Conservation (phyloP, 768 basidiomycete species). For the Pisolithus orientalis region DNA sequence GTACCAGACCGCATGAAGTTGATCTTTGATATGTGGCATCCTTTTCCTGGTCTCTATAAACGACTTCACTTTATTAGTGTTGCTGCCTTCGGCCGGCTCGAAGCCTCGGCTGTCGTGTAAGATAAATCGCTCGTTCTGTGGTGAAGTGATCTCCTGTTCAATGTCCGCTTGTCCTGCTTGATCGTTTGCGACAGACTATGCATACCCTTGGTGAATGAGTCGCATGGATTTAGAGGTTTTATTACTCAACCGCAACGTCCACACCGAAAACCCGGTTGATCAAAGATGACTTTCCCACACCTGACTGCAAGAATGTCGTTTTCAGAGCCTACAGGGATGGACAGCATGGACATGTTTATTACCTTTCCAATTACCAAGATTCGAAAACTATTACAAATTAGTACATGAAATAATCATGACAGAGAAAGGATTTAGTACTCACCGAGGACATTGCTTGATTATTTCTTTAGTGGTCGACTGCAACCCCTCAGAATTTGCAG, state of each 20-base stretch:
- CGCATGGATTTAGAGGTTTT: neutral
- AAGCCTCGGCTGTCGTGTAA: conserved; percentile 14
- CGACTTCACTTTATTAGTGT: neutral
- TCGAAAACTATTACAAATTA: neutral
- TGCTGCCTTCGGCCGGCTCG: conserved; percentile 6
- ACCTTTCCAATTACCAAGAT: neutral
- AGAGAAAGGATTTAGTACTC: too few species aligned
- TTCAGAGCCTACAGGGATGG: neutral
- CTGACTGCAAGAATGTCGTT: neutral
- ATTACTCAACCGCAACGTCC: neutral
- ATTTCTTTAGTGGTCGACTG: too few species aligned
- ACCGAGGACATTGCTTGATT: too few species aligned
- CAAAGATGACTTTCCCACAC: conserved; percentile 4
- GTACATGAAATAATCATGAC: too few species aligned
- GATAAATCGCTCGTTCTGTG: conserved; percentile 5
- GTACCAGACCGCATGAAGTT: conserved; percentile 11
- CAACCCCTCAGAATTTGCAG: too few species aligned
- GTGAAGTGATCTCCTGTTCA: conserved; percentile 6
- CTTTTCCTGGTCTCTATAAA: conserved; percentile 4
- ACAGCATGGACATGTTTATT: neutral
- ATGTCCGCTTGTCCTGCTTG: conserved; percentile 3
- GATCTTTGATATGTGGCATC: conserved; percentile 2
- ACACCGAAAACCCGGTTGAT: conserved; percentile 1
- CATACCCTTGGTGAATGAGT: neutral
- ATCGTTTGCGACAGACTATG: neutral